Conservation (phyloP, 1,284 basidiomycete species). For the Cutaneotrichosporon sp. region DNA sequence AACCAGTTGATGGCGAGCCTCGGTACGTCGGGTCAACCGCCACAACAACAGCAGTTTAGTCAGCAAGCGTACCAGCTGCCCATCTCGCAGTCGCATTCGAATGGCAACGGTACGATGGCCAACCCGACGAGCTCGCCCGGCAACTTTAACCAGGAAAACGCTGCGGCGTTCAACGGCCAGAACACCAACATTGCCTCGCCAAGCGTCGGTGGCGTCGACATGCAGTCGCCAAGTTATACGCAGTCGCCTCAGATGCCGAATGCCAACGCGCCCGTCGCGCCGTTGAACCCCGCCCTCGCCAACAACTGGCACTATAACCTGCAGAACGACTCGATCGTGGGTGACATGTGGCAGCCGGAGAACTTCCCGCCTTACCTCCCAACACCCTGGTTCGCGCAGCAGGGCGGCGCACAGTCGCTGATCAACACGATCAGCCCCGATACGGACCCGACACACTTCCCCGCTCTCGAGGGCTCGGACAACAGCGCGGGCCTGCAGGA, state of each 20-base stretch:
- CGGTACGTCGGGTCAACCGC: not conserved
- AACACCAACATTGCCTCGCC: not conserved
- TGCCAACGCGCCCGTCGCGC: conserved; percentile 3
- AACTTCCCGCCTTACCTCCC: conserved; percentile 46
- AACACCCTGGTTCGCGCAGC: conserved; percentile 47
- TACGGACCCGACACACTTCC: conserved; percentile 5
- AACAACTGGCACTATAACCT: conserved; percentile 10
- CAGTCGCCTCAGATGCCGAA: conserved; percentile 5
- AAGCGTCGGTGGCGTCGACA: not conserved
- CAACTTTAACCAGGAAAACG: not conserved
- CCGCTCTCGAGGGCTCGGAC: not conserved
- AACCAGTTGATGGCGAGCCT: conserved; percentile 19
- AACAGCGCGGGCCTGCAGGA: not conserved
- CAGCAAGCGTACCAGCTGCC: conserved; percentile 4
- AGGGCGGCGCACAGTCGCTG: conserved; percentile 39
- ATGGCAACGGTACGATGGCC: not conserved
- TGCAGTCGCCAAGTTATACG: conserved; percentile 1
- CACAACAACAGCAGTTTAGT: not conserved
- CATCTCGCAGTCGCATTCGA: not conserved
- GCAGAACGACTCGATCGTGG: conserved; percentile 25
- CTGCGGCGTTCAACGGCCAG: not conserved
- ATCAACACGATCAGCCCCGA: not conserved
- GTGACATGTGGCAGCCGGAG: conserved; percentile 47
- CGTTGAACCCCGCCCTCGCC: conserved; percentile 12
- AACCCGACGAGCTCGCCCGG: not conserved